phyloP scores from a whole-genome alignment of 257 asterid genomes.

The Marsdenia floribunda region DNA sequence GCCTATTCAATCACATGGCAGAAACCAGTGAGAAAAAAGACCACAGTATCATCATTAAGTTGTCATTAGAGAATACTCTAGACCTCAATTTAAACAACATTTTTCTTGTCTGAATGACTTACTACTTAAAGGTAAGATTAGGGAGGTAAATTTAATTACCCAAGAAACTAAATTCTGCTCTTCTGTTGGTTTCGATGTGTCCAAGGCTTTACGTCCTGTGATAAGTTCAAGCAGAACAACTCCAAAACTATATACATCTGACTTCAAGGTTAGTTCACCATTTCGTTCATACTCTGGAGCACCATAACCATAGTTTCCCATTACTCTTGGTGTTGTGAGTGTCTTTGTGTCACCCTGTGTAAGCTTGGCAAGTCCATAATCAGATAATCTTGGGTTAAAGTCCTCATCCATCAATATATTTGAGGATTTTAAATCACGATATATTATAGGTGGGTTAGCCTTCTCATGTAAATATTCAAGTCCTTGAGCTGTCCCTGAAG shows the following conservation, averaged over 20 bases:
- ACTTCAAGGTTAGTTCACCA: constrained; percentile 59
- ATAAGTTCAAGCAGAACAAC: constrained; percentile 71
- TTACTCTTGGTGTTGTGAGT: constrained; percentile 48
- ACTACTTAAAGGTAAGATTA: neutral
- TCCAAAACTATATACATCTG: constrained; percentile 84
- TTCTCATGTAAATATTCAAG: constrained; percentile 76
- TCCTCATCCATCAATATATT: constrained; percentile 56
- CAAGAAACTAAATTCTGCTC: constrained; percentile 71
- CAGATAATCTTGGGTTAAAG: constrained; percentile 58
- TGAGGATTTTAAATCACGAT: constrained; percentile 65
- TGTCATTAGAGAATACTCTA: neutral
- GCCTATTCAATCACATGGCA: constrained; percentile 38
- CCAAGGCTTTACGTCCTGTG: constrained; percentile 78
- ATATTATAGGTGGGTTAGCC: constrained; percentile 73
- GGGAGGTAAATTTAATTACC: constrained; percentile 37
- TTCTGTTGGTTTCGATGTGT: constrained; percentile 39
- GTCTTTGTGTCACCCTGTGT: constrained; percentile 49
- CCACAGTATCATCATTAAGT: neutral
- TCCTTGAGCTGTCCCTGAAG: constrained; percentile 69
- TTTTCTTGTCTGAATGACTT: neutral
- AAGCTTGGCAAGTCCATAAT: constrained; percentile 78
- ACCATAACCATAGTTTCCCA: constrained; percentile 62
- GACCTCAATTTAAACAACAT: neutral
- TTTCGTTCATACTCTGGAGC: constrained; percentile 79
- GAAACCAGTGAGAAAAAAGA: constrained; percentile 11